phyloP scores from a whole-genome alignment of 495 filamentous ascomycete genomes.

The Melanomma pulvis-pyrius region DNA sequence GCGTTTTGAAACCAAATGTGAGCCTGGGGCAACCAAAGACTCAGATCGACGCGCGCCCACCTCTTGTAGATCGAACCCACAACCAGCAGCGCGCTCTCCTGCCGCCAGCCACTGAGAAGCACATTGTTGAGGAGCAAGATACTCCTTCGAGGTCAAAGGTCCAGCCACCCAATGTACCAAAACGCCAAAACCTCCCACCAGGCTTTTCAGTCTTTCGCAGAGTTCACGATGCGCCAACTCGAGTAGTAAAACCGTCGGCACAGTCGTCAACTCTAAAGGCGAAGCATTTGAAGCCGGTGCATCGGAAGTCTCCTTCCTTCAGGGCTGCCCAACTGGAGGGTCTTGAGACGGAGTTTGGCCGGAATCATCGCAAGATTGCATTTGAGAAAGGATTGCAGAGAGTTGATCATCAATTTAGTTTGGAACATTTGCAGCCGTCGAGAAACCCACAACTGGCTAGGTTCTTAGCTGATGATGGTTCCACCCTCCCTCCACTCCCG shows the following conservation, averaged over 20 bases:
- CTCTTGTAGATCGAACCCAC: conserved; percentile 32
- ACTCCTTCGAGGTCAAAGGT: background rate
- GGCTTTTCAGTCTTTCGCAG: background rate
- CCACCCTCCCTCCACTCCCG: conserved; percentile 18
- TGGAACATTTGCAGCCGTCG: background rate
- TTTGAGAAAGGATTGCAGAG: conserved; percentile 37
- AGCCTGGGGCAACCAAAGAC: conserved; percentile 43
- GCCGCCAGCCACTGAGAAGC: background rate
- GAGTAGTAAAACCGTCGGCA: background rate
- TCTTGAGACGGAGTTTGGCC: conserved; percentile 38
- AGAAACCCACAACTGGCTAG: conserved; percentile 28
- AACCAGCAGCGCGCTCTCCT: conserved; percentile 12
- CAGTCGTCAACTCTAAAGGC: background rate
- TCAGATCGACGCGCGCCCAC: conserved; percentile 4
- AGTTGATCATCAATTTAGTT: conserved; percentile 30
- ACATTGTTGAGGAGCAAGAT: background rate
- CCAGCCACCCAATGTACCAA: background rate
- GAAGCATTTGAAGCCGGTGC: background rate
- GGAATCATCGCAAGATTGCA: conserved; percentile 33
- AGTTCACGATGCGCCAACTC: background rate
- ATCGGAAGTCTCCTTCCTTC: background rate
- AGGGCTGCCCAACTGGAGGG: conserved; percentile 44
- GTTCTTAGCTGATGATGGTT: conserved; percentile 31
- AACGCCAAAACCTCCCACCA: background rate
- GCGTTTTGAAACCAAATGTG: conserved; percentile 54